Evolutionary conservation across 2,329 filamentous ascomycete species (phyloP), one percentile per base, ranked within the genome.

Genomic region (Colletotrichum tabaci): DNA sequence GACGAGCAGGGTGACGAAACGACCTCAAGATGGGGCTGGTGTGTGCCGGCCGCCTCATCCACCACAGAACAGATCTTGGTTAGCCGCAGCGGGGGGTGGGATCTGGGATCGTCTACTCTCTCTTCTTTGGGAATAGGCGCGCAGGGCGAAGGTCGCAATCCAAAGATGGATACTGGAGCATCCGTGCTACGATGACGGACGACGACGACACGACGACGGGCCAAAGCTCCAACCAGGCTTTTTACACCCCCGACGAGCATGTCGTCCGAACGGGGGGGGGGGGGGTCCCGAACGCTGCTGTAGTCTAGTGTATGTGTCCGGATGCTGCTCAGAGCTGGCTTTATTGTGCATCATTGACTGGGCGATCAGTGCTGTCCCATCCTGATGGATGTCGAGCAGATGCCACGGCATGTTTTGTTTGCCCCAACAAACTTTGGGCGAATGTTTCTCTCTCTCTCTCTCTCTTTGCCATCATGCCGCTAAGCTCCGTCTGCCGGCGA

Each of bases 1-100:
- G 68, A 21, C 26, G 21, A 26, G 38, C 68, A 71, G 58, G 64
- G 68, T 71, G 58, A 58, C 64, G 68, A 71, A 71, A 67, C 57
- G 30, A 21, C 44, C 13, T 58, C 44, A 38, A 3, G 57, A 71
- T 62, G 64, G 68, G 68, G 68, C 64, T 61, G 68, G 68, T 4
- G 26, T 26, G 62, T 26, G 56, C 44, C 35, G 16, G 42, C 50
- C 57, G 58, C 56, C 42, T 67, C 57, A 47, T 26, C 66, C 66
- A 69, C 46, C 40, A 38, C 44, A 30, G 30, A 30, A 68, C 58
- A 67, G 68, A 71, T 71, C 68, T 71, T 71, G 68, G 57, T 63
- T 67, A 58, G 68, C 60, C 47, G 60, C 21, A 42, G 60, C 64
- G 68, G 68, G 30, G 68, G 50, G 57, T 58, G 38, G 65, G 68